Conservation (phyloP, 805 yeast genomes). For the Starmera caribaea region DNA sequence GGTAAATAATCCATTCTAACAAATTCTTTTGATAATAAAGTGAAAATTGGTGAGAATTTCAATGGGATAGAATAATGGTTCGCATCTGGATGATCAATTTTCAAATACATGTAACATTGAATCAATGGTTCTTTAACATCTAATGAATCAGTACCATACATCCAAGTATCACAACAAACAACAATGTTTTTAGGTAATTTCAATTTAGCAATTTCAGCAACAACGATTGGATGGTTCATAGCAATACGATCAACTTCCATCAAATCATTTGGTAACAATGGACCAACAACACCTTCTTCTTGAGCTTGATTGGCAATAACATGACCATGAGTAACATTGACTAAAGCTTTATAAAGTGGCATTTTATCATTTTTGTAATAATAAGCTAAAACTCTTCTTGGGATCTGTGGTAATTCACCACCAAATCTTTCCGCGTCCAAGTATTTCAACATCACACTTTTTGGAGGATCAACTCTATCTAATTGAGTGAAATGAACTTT, state of each 20-base stretch:
- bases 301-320: conserved; percentile 45
- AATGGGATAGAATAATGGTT: conserved; percentile 71
- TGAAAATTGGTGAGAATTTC: conserved; percentile 66
- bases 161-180: conserved; percentile 73
- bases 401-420: conserved; percentile 41
- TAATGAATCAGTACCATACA: conserved; percentile 70
- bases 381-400: conserved; percentile 60
- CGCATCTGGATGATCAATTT: conserved; percentile 56
- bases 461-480: conserved; percentile 73
- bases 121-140: conserved; percentile 40
- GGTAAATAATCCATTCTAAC: conserved; percentile 69
- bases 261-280: conserved; percentile 59
- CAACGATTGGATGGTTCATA: conserved; percentile 43
- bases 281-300: conserved; percentile 61
- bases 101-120: conserved; percentile 70
- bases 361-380: conserved; percentile 45
- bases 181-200: conserved; percentile 42
- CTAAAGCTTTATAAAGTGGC: conserved; percentile 63
- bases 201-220: conserved; percentile 58
- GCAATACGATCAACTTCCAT: conserved; percentile 41
- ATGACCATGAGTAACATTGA: conserved; percentile 54
- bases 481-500: conserved; percentile 57
- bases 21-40: conserved; percentile 47
- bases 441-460: conserved; percentile 56
- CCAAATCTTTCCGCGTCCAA: conserved; percentile 59